Base-by-base conservation (phyloP, 1,139 yeast genomes). In the Yamadazyma taylorii region DNA sequence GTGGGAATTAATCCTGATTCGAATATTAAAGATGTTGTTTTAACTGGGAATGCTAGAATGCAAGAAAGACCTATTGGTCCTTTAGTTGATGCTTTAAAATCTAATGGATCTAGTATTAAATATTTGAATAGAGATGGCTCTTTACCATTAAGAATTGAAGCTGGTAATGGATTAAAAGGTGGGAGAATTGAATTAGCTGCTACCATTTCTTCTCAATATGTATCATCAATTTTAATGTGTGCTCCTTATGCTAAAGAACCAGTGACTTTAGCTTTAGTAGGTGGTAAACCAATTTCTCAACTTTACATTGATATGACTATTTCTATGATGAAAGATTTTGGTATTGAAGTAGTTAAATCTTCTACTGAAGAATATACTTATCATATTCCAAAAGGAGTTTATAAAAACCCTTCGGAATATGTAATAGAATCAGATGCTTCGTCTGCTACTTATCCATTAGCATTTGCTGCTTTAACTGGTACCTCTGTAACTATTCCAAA, bases 1-100 rank as follows among this genome's bases (percentile, higher is more conserved):
- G 96, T 87, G 5, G 63, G 61, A 3, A 39, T 53, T 24, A 66
- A 73, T 37, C 24, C 56, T 5, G 36, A 47, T 9, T 58, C 79
- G 3, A 59, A 66, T n/a, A 31, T 37, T 7, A 56, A 63, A 4
- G 59, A 68, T 41, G 81, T 89, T 28, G 64, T 80, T 10, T 73
- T 94, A 47, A 92, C 97, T 4, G 99, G 99, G 52, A 92, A 92
- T 58, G 83, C 88, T 30, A 79, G 99, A 63, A 92, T 92, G 98
- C 95, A 92, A 63, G 95, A 90, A 60, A 78, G 99, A 55, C 99
- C 99, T 22, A 88, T 88, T 52, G 97, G 96, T 21, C 97, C 98
- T 5, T 74, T 92, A 40, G 97, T 92, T 11, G 96, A 89, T 48
- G 96, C 99, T 3, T 73, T 92, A 47, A 74, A 82, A 41, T 63